phyloP scores from a whole-genome alignment of 352 stramenopile genomes.

The Pseudoperonospora humuli region DNA sequence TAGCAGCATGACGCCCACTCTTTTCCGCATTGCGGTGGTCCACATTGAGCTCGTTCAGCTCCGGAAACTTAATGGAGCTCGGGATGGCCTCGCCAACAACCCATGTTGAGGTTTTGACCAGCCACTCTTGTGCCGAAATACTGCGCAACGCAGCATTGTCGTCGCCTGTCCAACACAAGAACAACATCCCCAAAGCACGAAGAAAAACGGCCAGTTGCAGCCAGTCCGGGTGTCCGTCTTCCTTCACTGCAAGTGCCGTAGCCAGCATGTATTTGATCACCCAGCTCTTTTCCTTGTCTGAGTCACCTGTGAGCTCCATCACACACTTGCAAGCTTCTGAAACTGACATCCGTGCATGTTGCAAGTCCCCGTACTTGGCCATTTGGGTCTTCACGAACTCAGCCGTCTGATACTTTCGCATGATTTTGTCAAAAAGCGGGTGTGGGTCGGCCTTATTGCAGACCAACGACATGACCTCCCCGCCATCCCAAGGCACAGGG shows the following conservation, averaged over 20 bases:
- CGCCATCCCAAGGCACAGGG: constrained; percentile 63
- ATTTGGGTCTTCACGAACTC: constrained; percentile 43
- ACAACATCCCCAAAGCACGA: constrained; percentile 64
- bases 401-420: constrained; percentile 66
- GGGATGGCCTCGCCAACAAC: constrained; percentile 51
- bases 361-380: constrained; percentile 37
- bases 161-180: constrained; percentile 69
- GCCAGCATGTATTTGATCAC: constrained; percentile 68
- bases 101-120: constrained; percentile 57
- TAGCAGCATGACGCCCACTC: constrained; percentile 1
- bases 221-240: constrained; percentile 74
- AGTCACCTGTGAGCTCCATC: constrained; percentile 55
- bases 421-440: constrained; percentile 55
- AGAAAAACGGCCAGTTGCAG: constrained; percentile 70
- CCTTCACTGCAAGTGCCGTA: constrained; percentile 44
- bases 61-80: constrained; percentile 43
- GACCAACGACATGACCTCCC: constrained; percentile 63
- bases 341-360: constrained; percentile 49
- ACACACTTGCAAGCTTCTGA: constrained; percentile 50
- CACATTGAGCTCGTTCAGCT: constrained; percentile 56
- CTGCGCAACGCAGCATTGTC: constrained; percentile 52
- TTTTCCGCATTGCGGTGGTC: constrained; percentile 38
- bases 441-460: constrained; percentile 52
- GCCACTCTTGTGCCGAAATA: constrained; percentile 69
- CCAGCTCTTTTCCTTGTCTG: constrained; percentile 36